A percentile compares a stretch with the other conserved stretches of the same genome.
Conservation (phyloP, 1,139 yeast species). For the Yamadazyma atmosphaerica region DNA sequence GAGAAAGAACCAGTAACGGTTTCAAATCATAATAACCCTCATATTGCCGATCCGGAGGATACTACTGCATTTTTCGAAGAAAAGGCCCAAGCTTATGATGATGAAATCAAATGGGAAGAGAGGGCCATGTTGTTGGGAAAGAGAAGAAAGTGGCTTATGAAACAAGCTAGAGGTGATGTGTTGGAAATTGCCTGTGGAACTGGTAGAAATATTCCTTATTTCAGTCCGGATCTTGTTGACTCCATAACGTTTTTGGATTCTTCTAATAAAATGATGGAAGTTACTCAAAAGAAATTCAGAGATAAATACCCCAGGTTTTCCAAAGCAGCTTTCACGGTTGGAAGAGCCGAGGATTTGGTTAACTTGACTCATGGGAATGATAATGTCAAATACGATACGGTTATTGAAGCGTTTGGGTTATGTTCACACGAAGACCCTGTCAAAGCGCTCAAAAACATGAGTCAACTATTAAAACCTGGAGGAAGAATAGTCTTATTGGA, state of each 20-base stretch:
- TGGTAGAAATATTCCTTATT: slow-evolving; percentile 83
- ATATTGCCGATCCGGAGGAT: slow-evolving; percentile 68
- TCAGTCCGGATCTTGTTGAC: slow-evolving; percentile 57
- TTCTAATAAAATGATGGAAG: slow-evolving; percentile 79
- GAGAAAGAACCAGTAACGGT: slow-evolving; percentile 7
- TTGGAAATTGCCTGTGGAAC: slow-evolving; percentile 96
- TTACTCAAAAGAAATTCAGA: slow-evolving; percentile 74
- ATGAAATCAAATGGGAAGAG: slow-evolving; percentile 85
- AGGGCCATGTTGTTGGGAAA: slow-evolving; percentile 76
- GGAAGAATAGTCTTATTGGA: slow-evolving; percentile 86
- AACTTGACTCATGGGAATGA: slow-evolving; percentile 47
- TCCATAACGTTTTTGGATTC: slow-evolving; percentile 87
- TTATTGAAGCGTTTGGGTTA: slow-evolving; percentile 89
- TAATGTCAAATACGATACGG: slow-evolving; percentile 75
- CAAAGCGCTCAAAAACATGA: slow-evolving; percentile 73
- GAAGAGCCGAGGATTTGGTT: slow-evolving; percentile 85
- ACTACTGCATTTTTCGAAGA: slow-evolving; percentile 80
- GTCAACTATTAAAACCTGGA: slow-evolving; percentile 74
- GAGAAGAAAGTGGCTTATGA: slow-evolving; percentile 82
- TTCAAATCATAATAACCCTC: slow-evolving; percentile 34
- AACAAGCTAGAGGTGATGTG: slow-evolving; percentile 80
- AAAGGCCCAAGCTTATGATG: slow-evolving; percentile 80
- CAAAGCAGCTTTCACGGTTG: slow-evolving; percentile 83
- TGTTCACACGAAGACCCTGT: slow-evolving; percentile 97
- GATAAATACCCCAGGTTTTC: slow-evolving; percentile 62